Conservation (phyloP, 1,284 basidiomycete genomes). For the Chiua sp. region DNA sequence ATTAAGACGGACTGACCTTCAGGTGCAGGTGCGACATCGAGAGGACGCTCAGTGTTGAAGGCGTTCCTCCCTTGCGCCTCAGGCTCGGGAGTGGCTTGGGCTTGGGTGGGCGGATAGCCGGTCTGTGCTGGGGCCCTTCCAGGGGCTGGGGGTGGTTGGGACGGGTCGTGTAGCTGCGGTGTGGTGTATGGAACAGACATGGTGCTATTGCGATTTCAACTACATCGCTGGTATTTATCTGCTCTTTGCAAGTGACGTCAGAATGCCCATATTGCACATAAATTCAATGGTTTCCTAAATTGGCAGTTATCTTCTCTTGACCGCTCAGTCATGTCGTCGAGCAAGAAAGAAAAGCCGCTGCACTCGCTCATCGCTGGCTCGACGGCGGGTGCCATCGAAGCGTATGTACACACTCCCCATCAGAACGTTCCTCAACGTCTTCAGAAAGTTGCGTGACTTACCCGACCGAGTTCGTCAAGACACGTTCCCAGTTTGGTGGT, state of each 20-base stretch:
- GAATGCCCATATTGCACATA: not conserved
- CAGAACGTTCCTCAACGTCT: constrained; percentile 34
- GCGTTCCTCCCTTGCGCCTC: constrained; percentile 33
- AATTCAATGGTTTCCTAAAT: constrained; percentile 13
- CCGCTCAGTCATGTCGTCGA: constrained; percentile 24
- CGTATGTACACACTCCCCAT: constrained; percentile 50
- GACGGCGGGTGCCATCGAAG: constrained; percentile 95
- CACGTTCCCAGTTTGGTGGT: constrained; percentile 80
- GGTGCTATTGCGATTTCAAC: not conserved
- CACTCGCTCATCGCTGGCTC: constrained; percentile 89
- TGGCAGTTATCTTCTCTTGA: not conserved
- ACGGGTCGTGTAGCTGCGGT: constrained; percentile 19
- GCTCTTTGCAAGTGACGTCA: constrained; percentile 14
- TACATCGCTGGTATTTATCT: constrained; percentile 22
- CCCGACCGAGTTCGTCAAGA: constrained; percentile 94
- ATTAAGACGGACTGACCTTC: constrained; percentile 36
- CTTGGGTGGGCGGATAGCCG: too few species aligned
- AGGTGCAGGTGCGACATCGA: constrained; percentile 44
- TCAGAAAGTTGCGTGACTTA: constrained; percentile 78
- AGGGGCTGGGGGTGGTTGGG: constrained; percentile 14
- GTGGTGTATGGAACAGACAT: constrained; percentile 12
- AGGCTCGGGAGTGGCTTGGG: too few species aligned
- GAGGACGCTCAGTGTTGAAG: constrained; percentile 44
- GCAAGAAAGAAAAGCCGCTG: constrained; percentile 76
- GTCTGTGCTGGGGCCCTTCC: constrained; percentile 1